These are phyloP conservation scores for Zymoseptoria crescenta DNA, from an alignment of 2,329 filamentous ascomycete species.

Conservation along the genomic window DNA sequence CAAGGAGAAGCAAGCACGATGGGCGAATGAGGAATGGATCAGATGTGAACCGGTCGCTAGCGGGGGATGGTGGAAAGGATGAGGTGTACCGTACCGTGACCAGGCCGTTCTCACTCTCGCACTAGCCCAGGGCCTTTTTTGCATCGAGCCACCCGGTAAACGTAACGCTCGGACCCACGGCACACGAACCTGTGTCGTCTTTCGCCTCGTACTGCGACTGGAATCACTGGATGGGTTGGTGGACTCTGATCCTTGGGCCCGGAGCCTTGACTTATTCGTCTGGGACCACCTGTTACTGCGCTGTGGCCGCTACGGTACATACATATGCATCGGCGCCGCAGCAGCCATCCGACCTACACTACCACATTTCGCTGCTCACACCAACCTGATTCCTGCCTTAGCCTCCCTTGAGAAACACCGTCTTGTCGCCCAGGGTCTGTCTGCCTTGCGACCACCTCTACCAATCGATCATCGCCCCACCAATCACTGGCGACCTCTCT, in stretches of 20 bases:
- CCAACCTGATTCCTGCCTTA: background rate
- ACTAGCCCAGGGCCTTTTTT: background rate
- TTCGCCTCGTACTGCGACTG: background rate
- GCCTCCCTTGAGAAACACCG: conserved; percentile 1
- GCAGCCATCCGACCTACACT: conserved; percentile 7
- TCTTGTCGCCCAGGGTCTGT: conserved; percentile 12
- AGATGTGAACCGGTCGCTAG: background rate
- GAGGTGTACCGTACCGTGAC: background rate
- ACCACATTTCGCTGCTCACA: conserved; percentile 4
- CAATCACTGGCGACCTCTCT: conserved; percentile 9
- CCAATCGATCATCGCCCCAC: conserved; percentile 17
- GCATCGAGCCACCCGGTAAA: too few relatives aligned
- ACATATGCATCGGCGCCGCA: conserved; percentile 10
- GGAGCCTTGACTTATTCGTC: background rate
- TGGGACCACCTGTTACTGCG: background rate
- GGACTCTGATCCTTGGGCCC: background rate
- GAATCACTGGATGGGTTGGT: background rate
- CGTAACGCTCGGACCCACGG: background rate
- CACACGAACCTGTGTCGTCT: background rate
- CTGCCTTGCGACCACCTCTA: background rate
- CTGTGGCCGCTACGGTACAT: conserved; percentile 3
- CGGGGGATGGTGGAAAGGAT: background rate
- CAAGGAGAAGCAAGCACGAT: background rate
- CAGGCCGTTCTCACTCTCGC: background rate
- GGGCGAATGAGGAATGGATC: background rate